Conservation (phyloP, 1,139 yeast genomes). For the Taphrina deformans region DNA sequence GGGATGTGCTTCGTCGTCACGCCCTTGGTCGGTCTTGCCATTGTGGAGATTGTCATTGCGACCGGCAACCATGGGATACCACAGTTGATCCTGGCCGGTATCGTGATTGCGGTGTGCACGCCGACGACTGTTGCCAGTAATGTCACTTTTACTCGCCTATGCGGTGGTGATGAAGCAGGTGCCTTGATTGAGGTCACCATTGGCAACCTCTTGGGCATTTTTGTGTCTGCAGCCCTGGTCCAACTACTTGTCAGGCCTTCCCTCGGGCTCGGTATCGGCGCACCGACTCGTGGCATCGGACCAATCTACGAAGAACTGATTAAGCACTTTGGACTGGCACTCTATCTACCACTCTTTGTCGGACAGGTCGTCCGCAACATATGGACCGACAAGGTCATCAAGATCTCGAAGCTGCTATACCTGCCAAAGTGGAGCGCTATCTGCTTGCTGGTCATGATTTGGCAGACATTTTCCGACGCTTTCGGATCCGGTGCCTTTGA, state of each 20-base stretch:
- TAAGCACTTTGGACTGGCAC: conserved; percentile 82
- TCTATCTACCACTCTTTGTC: conserved; percentile 80
- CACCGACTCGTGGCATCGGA: conserved; percentile 61
- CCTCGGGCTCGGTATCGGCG: conserved; percentile 72
- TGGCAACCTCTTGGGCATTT: conserved; percentile 82
- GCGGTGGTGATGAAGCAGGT: conserved; percentile 75
- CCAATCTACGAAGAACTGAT: conserved; percentile 71
- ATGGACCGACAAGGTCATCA: conserved; percentile 60
- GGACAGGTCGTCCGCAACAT: conserved; percentile 79
- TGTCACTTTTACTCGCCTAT: conserved; percentile 84
- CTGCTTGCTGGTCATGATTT: conserved; percentile 76
- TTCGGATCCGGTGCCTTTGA: conserved; percentile 78
- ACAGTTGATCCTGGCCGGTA: conserved; percentile 73
- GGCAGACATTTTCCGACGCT: conserved; percentile 83
- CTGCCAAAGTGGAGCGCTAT: conserved; percentile 58
- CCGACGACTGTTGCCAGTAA: conserved; percentile 91
- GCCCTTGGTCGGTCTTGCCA: conserved; percentile 71
- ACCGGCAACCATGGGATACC: conserved; percentile 62
- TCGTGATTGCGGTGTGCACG: conserved; percentile 78
- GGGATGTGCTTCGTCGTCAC: conserved; percentile 71
- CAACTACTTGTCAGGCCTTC: conserved; percentile 62
- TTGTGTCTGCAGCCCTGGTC: conserved; percentile 77
- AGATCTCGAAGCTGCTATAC: conserved; percentile 53
- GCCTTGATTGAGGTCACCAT: conserved; percentile 81
- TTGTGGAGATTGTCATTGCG: conserved; percentile 64